phyloP scores from a whole-genome alignment of 495 filamentous ascomycete genomes.

The Penicillium chermesinum region DNA sequence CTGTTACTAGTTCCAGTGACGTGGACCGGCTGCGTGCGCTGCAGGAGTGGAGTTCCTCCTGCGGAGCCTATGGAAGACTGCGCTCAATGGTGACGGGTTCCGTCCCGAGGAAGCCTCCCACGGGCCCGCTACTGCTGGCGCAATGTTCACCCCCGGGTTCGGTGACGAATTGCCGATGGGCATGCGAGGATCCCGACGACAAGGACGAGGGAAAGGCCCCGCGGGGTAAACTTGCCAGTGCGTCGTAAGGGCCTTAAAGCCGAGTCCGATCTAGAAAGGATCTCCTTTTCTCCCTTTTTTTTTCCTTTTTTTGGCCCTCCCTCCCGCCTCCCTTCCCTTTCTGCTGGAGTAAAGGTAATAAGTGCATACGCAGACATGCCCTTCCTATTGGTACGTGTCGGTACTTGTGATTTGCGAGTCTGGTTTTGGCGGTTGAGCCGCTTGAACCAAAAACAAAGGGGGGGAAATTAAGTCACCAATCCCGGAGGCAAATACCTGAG shows the following conservation, averaged over 20 bases:
- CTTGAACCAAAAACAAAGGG: neutral
- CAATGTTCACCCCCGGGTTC: constrained; percentile 28
- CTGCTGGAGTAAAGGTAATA: no score
- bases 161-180: constrained; percentile 29
- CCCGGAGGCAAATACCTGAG: neutral
- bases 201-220: constrained; percentile 15
- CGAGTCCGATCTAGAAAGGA: neutral
- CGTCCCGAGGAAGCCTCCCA: constrained; percentile 36
- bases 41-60: constrained; percentile 69
- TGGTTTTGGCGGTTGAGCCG: constrained; percentile 8
- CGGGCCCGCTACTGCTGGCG: constrained; percentile 16
- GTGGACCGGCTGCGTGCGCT: constrained; percentile 68
- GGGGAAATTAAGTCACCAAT: neutral
- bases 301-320: neutral
- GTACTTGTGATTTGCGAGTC: constrained; percentile 4
- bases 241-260: neutral
- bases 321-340: neutral
- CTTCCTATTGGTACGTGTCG: neutral
- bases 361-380: neutral
- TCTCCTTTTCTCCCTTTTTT: neutral
- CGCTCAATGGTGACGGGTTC: constrained; percentile 75
- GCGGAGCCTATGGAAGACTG: constrained; percentile 53
- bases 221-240: constrained; percentile 2
- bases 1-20: constrained; percentile 71
- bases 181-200: constrained; percentile 17